phyloP scores from a whole-genome alignment of 257 asterid genomes.

The Rhazya stricta region DNA sequence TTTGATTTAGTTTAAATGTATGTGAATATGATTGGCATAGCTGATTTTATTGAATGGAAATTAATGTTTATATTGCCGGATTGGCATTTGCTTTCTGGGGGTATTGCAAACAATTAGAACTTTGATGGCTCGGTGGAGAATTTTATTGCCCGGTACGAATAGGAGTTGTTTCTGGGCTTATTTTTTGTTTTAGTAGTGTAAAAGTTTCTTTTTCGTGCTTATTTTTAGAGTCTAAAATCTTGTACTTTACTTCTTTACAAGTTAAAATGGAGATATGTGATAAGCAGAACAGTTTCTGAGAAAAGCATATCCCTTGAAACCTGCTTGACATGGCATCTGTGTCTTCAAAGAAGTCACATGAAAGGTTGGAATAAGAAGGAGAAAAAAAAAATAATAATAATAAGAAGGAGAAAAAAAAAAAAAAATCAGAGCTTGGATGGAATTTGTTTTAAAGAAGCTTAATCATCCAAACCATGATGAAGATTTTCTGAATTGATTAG shows the following conservation, averaged over 20 bases:
- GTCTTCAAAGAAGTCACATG: not conserved
- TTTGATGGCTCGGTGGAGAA: not conserved
- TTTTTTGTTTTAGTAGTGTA: not conserved
- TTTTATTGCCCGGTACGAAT: not conserved
- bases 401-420: not conserved
- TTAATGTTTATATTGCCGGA: not conserved
- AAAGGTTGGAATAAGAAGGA: not conserved
- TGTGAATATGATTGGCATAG: not conserved
- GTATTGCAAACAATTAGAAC: not conserved
- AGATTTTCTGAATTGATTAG: not conserved
- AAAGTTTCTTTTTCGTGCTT: not conserved
- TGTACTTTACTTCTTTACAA: not conserved
- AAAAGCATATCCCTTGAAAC: not conserved
- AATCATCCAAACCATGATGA: not conserved
- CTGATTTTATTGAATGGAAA: not conserved
- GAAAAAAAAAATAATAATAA: not conserved
- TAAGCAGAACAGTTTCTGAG: not conserved
- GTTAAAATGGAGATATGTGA: not conserved
- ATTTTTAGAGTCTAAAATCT: not conserved
- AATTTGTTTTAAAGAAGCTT: not conserved
- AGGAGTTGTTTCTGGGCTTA: not conserved
- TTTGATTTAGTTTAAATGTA: not conserved
- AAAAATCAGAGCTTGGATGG: not conserved
- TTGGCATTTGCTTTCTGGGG: not conserved
- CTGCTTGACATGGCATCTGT: not conserved